phyloP scores from a whole-genome alignment of 1,284 basidiomycete genomes.

The Malassezia obtusa region DNA sequence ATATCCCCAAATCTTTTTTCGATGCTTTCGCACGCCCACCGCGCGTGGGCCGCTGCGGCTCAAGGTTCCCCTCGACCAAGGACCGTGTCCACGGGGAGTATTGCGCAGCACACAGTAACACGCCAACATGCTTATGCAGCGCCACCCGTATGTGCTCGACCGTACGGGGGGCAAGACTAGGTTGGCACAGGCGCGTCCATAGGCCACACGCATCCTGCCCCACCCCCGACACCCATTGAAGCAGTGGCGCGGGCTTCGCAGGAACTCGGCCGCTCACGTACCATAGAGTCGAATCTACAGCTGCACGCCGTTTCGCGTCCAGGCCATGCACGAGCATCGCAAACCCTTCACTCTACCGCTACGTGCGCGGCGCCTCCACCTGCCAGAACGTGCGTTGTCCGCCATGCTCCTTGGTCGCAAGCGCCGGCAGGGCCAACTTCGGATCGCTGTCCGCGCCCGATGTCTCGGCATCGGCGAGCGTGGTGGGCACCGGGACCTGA shows the following conservation, averaged over 20 bases:
- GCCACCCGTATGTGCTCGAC: too few species aligned
- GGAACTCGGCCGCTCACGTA: too few species aligned
- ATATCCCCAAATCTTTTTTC: background rate
- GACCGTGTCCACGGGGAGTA: slow-evolving; percentile 6
- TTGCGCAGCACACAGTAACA: slow-evolving; percentile 9
- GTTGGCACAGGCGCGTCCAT: too few species aligned
- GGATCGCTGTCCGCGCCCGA: background rate
- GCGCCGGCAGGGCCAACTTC: background rate
- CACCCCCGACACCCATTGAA: too few species aligned
- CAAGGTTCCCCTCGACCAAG: slow-evolving; percentile 12
- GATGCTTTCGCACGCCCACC: background rate
- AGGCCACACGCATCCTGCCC: too few species aligned
- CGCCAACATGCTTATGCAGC: too few species aligned
- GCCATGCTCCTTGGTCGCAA: background rate
- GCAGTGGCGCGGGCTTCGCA: too few species aligned
- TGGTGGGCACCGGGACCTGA: background rate
- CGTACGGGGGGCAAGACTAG: too few species aligned
- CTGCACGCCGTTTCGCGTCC: too few species aligned
- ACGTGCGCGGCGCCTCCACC: background rate
- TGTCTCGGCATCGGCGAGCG: background rate
- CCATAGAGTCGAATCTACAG: too few species aligned
- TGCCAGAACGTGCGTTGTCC: background rate
- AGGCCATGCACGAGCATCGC: too few species aligned
- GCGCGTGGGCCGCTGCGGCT: background rate
- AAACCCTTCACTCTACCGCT: too few species aligned